phyloP scores from a whole-genome alignment of 192 early-diverging fungal genomes.

The Dissophora ornata region DNA sequence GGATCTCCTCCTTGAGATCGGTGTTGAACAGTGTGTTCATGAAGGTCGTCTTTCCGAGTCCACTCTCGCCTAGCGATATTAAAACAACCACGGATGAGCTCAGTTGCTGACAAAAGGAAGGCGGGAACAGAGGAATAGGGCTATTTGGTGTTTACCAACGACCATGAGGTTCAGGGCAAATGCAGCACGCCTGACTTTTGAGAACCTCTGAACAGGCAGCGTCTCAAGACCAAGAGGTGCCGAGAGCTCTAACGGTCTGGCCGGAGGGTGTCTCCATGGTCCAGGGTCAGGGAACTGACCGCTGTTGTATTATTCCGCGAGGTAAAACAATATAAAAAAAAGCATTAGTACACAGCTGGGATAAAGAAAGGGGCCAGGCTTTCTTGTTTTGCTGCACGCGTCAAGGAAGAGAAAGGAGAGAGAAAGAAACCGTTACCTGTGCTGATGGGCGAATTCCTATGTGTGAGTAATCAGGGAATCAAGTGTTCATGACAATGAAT shows the following conservation, averaged over 20 bases:
- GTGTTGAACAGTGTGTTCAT: conserved; percentile 98
- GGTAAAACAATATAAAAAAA: too few relatives aligned
- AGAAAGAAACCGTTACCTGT: conserved; percentile 53
- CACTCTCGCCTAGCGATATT: conserved; percentile 86
- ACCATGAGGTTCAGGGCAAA: conserved; percentile 96
- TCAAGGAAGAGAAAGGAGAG: conserved; percentile 1
- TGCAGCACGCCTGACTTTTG: conserved; percentile 69
- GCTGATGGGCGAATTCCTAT: conserved; percentile 66
- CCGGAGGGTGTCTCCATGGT: conserved; percentile 81
- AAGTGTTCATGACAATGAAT: too few relatives aligned
- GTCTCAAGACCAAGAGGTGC: conserved; percentile 75
- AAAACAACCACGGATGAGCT: too few relatives aligned
- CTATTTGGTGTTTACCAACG: conserved; percentile 75
- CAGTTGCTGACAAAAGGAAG: conserved; percentile 11
- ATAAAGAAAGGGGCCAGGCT: conserved; percentile 5
- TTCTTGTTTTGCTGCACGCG: neutral
- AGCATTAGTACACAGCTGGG: too few relatives aligned
- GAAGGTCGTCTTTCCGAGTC: conserved; percentile 97
- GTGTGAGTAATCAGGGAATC: neutral
- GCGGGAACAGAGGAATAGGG: too few relatives aligned
- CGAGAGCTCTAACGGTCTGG: conserved; percentile 60
- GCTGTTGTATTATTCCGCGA: conserved; percentile 40
- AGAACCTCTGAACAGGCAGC: conserved; percentile 73
- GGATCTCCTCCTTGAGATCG: conserved; percentile 83
- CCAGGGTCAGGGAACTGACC: conserved; percentile 78